A percentile compares a stretch with the other conserved stretches of the same genome.
phyloP scores from a whole-genome alignment of 495 filamentous ascomycete genomes.

The Alectoria sarmentosa region DNA sequence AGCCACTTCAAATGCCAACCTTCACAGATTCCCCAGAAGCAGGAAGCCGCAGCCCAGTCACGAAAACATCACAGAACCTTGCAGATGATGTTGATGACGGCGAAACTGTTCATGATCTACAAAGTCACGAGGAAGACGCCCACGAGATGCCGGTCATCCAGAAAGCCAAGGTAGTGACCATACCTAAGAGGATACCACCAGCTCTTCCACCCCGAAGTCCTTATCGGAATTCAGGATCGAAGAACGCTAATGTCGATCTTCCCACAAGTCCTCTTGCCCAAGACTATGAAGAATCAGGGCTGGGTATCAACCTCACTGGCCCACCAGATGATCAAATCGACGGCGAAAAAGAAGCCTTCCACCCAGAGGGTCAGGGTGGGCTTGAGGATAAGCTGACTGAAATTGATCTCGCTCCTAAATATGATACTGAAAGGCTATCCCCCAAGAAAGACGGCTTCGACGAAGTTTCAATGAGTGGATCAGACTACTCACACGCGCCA shows the following conservation, averaged over 20 bases:
- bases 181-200: conserved; percentile 62
- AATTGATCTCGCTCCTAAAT: conserved; percentile 15
- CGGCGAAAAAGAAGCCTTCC: conserved; percentile 15
- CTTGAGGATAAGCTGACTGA: conserved; percentile 19
- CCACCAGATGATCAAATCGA: conserved; percentile 17
- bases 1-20: conserved; percentile 44
- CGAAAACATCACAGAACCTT: conserved; percentile 35
- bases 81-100: conserved; percentile 31
- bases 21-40: conserved; percentile 33
- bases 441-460: conserved; percentile 22
- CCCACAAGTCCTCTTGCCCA: conserved; percentile 19
- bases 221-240: conserved; percentile 27
- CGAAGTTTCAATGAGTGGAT: conserved; percentile 24
- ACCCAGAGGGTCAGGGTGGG: conserved; percentile 5
- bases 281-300: conserved; percentile 17
- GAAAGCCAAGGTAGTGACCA: conserved; percentile 60
- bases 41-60: conserved; percentile 28
- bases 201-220: conserved; percentile 58
- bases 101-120: conserved; percentile 19
- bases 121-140: conserved; percentile 34
- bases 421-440: conserved; percentile 17
- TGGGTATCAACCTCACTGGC: conserved; percentile 28
- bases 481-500: conserved; percentile 21
- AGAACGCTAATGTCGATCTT: conserved; percentile 13
- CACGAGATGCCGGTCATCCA: conserved; percentile 46